Percentiles rank a stretch among this genome's conserved stretches.
These are phyloP conservation scores for Hericium alpestre DNA, from an alignment of 768 basidiomycete genomes.

Conservation along the genomic window DNA sequence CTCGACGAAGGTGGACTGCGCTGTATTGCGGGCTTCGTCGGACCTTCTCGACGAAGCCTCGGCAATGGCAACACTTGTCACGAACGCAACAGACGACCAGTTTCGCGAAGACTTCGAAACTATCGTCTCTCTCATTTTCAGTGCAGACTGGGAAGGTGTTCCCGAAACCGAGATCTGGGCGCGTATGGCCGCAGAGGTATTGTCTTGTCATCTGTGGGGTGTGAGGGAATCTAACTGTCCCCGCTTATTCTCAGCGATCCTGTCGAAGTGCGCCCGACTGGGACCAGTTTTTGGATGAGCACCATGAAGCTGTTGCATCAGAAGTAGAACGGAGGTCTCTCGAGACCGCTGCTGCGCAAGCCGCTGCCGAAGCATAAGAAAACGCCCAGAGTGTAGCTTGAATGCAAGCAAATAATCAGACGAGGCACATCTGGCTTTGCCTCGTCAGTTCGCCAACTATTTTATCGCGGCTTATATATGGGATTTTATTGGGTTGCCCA, in stretches of 20 bases:
- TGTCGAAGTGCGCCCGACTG: not conserved
- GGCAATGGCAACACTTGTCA: not conserved
- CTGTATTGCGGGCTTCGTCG: too few species aligned
- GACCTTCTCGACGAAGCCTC: not conserved
- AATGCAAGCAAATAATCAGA: too few species aligned
- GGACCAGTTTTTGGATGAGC: conserved; percentile 3
- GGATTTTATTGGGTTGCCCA: too few species aligned
- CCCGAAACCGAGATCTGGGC: not conserved
- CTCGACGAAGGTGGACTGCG: too few species aligned
- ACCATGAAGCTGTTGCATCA: conserved; percentile 2
- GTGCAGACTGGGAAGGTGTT: not conserved
- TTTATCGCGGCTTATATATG: too few species aligned
- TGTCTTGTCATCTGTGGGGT: not conserved
- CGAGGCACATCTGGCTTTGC: too few species aligned
- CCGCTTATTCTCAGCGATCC: not conserved
- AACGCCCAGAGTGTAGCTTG: too few species aligned
- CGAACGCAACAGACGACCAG: conserved; percentile 1
- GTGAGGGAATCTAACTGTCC: not conserved
- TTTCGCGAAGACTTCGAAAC: not conserved
- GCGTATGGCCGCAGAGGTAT: not conserved
- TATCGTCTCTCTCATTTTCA: not conserved
- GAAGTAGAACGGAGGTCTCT: not conserved
- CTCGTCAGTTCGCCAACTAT: too few species aligned
- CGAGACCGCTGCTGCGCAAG: not conserved
- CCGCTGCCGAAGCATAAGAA: too few species aligned